Evolutionary conservation across 495 filamentous ascomycete genomes (phyloP).

Genomic region (Penicillium bialowiezense): DNA sequence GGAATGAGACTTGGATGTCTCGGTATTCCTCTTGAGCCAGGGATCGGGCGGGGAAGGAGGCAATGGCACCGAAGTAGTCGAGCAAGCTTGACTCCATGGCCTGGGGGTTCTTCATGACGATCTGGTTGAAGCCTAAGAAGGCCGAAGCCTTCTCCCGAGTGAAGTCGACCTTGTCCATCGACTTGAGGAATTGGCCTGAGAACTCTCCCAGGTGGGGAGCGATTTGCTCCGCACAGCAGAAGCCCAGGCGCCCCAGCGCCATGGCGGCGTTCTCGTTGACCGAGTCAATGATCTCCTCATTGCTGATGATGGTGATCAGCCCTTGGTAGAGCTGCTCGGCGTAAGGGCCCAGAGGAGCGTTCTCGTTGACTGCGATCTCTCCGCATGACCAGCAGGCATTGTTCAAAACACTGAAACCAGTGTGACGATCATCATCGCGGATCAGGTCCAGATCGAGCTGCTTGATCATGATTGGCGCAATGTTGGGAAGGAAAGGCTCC

Average conservation of each 20-base stretch:
- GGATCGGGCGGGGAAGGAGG: constrained; percentile 63
- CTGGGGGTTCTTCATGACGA: constrained; percentile 82
- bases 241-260: constrained; percentile 83
- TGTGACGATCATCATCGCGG: constrained; percentile 68
- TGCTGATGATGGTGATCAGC: constrained; percentile 73
- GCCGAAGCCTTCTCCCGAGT: constrained; percentile 95
- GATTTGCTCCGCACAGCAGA: constrained; percentile 72
- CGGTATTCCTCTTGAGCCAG: constrained; percentile 50
- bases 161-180: constrained; percentile 79
- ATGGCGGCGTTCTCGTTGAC: constrained; percentile 95
- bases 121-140: constrained; percentile 81
- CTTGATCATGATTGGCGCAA: constrained; percentile 77
- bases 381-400: constrained; percentile 98
- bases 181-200: constrained; percentile 74
- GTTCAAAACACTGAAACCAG: constrained; percentile 87
- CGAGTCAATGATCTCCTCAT: constrained; percentile 80
- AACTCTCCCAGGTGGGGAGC: constrained; percentile 80
- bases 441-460: constrained; percentile 82
- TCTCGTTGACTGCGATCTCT: constrained; percentile 86
- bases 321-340: constrained; percentile 72
- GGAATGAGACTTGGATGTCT: constrained; percentile 50
- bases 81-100: constrained; percentile 84
- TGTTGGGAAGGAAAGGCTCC: constrained; percentile 63
- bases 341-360: constrained; percentile 75
- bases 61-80: constrained; percentile 82